phyloP scores from a whole-genome alignment of 202 grass and related monocot genomes.

The Brachypodium distachyon region DNA sequence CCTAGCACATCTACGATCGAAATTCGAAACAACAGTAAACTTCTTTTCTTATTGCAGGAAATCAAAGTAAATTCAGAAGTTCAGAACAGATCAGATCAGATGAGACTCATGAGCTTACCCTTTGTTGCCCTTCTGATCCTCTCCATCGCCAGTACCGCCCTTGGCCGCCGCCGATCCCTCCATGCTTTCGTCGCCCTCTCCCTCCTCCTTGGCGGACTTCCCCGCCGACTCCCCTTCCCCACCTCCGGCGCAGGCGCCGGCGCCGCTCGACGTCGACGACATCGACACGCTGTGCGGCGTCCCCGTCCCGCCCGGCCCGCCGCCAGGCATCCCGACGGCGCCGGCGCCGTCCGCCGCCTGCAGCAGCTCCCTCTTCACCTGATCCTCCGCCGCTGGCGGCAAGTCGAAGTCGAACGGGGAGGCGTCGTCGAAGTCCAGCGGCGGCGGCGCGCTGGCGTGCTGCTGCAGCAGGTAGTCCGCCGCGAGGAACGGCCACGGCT shows the following conservation, averaged over 20 bases:
- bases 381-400: background rate
- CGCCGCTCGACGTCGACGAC: constrained; percentile 74
- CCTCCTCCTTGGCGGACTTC: constrained; percentile 43
- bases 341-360: background rate
- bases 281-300: constrained; percentile 70
- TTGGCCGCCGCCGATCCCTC: constrained; percentile 19
- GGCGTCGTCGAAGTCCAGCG: constrained; percentile 26
- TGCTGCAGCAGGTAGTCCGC: constrained; percentile 26
- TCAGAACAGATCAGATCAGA: background rate
- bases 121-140: constrained; percentile 63
- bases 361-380: constrained; percentile 32
- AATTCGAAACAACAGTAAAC: background rate
- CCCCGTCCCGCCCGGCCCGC: background rate
- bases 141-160: constrained; percentile 29
- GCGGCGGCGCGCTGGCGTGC: background rate
- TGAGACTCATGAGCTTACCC: constrained; percentile 49
- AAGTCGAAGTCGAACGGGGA: constrained; percentile 19
- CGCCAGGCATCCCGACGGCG: background rate
- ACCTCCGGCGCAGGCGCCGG: constrained; percentile 12
- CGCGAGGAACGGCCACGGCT: constrained; percentile 16
- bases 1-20: background rate
- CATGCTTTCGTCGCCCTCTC: constrained; percentile 30
- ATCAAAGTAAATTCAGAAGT: too few species aligned
- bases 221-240: constrained; percentile 31
- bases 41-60: background rate